A percentile compares a stretch with the other conserved stretches of the same genome.
Evolutionary conservation across 2,329 filamentous ascomycete genomes (phyloP).

Genomic region (Corinectria fuckeliana): DNA sequence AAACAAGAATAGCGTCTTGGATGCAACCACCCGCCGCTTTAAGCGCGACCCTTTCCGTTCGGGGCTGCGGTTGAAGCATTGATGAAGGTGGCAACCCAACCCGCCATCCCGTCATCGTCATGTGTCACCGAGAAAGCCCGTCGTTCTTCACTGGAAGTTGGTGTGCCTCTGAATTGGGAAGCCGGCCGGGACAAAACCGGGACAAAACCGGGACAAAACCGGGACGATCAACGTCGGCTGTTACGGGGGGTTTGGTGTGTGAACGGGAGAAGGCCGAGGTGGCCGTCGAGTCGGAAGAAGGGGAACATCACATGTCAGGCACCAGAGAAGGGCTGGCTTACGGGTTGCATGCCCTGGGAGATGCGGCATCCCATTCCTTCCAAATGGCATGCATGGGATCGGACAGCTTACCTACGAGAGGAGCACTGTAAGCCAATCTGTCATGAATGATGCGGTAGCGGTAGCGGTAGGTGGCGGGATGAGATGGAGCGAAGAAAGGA

Average conservation of each 20-base stretch:
- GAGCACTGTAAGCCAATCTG: too few relatives aligned
- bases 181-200: background rate
- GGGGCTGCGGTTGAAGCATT: background rate
- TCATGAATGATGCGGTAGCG: too few relatives aligned
- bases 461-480: background rate
- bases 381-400: background rate
- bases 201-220: background rate
- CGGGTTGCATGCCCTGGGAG: slow-evolving; percentile 11
- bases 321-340: slow-evolving; percentile 4
- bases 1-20: slow-evolving; percentile 15
- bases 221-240: too few relatives aligned
- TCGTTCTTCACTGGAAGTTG: background rate
- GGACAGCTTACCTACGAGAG: too few relatives aligned
- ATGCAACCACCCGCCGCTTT: slow-evolving; percentile 17
- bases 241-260: background rate
- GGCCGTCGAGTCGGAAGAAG: background rate
- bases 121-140: background rate
- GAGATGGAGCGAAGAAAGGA: background rate
- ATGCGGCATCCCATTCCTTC: background rate
- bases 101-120: background rate
- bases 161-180: background rate
- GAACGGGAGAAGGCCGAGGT: background rate
- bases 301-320: slow-evolving; percentile 19
- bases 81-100: background rate
- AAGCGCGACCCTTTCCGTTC: slow-evolving; percentile 1